A percentile compares a stretch with the other conserved stretches of the same genome.
These are phyloP conservation scores for Marchantia paleacea DNA, from an alignment of 225 moss, liverwort and hornwort genomes.

Conservation along the genomic window DNA sequence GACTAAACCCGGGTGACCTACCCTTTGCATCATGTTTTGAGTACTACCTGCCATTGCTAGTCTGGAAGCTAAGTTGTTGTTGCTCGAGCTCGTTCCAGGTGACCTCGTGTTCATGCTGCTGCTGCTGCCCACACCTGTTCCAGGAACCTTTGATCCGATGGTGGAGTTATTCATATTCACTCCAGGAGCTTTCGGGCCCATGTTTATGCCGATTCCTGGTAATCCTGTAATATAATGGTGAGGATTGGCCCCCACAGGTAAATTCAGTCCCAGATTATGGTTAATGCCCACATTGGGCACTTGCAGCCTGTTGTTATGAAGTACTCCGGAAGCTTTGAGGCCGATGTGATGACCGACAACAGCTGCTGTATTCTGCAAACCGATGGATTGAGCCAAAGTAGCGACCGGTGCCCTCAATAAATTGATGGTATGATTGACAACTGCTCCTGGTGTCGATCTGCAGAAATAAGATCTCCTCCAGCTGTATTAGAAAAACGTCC, in stretches of 20 bases:
- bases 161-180: neutral
- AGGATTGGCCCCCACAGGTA: conserved; percentile 1
- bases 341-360: conserved; percentile 14
- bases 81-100: neutral
- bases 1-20: conserved; percentile 7
- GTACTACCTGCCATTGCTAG: conserved; percentile 4
- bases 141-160: neutral
- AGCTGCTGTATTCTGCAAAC: conserved; percentile 25
- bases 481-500: neutral
- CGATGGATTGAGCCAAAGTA: conserved; percentile 23
- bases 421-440: conserved; percentile 23
- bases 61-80: conserved; percentile 2
- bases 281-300: neutral
- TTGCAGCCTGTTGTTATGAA: conserved; percentile 5
- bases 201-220: conserved; percentile 9
- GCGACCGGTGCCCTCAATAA: conserved; percentile 21
- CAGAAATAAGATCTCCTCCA: neutral
- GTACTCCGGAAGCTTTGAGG: conserved; percentile 6
- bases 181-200: conserved; percentile 21
- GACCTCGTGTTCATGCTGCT: conserved; percentile 2
- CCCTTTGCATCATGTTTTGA: conserved; percentile 20
- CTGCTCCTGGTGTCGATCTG: conserved; percentile 24
- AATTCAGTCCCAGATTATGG: conserved; percentile 1
- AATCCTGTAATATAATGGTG: conserved; percentile 23
- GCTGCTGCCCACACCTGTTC: conserved; percentile 6